phyloP scores from a whole-genome alignment of 163 green algal species.

The Scenedesmus sp. region DNA sequence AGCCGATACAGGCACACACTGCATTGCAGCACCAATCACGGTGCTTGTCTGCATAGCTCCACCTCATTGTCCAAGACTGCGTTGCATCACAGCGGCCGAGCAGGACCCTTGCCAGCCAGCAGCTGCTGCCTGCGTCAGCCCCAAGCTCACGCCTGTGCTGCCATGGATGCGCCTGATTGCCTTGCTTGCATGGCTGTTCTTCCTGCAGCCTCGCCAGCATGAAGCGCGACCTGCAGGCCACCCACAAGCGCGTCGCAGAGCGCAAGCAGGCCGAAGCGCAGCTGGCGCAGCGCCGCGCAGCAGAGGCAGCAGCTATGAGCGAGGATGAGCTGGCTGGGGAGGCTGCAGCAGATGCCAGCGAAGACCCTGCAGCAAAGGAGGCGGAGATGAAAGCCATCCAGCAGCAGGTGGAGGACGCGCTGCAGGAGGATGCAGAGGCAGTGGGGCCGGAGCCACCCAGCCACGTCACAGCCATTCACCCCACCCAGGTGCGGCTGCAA shows the following conservation, averaged over 20 bases:
- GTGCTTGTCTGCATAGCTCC: background rate
- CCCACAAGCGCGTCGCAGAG: background rate
- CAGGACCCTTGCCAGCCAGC: background rate
- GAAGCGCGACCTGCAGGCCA: background rate
- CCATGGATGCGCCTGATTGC: too few species aligned
- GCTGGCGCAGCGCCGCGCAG: background rate
- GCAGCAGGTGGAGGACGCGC: background rate
- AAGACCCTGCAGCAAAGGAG: conserved; percentile 18
- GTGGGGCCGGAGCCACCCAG: conserved; percentile 1
- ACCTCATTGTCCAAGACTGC: background rate
- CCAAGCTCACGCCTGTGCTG: too few species aligned
- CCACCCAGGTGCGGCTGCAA: background rate
- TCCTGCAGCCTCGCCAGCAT: background rate
- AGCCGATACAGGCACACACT: too few species aligned
- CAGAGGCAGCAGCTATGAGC: background rate
- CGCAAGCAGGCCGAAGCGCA: background rate
- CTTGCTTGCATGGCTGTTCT: too few species aligned
- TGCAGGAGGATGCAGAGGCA: conserved; percentile 18
- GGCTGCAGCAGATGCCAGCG: background rate
- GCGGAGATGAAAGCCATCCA: conserved; percentile 18
- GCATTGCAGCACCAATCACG: too few species aligned
- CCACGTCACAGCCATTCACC: background rate
- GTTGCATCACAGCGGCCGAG: background rate
- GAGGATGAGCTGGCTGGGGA: conserved; percentile 1
- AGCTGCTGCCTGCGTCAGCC: background rate